phyloP scores from a whole-genome alignment of 2,329 filamentous ascomycete genomes.

The Neonectria faginata region DNA sequence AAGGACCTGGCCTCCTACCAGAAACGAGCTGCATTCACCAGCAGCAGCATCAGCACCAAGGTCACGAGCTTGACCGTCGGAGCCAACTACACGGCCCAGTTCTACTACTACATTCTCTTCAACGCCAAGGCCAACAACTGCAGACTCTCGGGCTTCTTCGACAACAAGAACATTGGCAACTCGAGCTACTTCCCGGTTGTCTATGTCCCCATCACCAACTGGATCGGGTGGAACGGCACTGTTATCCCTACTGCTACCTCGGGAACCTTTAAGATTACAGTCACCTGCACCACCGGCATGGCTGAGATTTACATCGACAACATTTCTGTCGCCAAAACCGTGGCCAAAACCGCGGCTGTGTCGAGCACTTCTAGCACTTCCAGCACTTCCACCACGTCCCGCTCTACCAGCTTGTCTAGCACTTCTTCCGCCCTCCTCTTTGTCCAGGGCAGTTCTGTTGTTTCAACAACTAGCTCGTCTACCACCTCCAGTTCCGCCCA shows the following conservation, averaged over 20 bases:
- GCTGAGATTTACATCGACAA: not conserved
- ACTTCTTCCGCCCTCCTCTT: not conserved
- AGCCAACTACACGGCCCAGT: not conserved
- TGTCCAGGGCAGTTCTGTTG: no score
- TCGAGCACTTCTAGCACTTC: not conserved
- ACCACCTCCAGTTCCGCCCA: no score
- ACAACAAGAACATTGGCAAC: conserved; percentile 17
- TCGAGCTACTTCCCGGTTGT: conserved; percentile 4
- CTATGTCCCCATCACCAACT: not conserved
- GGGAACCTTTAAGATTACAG: not conserved
- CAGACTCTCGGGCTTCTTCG: conserved; percentile 11
- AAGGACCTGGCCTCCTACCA: not conserved
- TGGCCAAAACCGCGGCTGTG: not conserved
- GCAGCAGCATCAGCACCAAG: conserved; percentile 8
- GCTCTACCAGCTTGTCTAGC: not conserved
- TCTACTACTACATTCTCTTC: conserved; percentile 14
- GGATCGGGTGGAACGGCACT: not conserved
- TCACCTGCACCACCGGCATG: not conserved
- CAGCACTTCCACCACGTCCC: not conserved
- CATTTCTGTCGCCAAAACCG: not conserved
- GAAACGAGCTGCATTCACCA: conserved; percentile 10
- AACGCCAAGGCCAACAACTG: conserved; percentile 16
- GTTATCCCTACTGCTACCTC: not conserved
- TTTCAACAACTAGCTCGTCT: no score
- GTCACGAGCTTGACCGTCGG: not conserved